Base-by-base conservation (phyloP, 1,284 basidiomycete species). In the Polyporus tsugae region DNA sequence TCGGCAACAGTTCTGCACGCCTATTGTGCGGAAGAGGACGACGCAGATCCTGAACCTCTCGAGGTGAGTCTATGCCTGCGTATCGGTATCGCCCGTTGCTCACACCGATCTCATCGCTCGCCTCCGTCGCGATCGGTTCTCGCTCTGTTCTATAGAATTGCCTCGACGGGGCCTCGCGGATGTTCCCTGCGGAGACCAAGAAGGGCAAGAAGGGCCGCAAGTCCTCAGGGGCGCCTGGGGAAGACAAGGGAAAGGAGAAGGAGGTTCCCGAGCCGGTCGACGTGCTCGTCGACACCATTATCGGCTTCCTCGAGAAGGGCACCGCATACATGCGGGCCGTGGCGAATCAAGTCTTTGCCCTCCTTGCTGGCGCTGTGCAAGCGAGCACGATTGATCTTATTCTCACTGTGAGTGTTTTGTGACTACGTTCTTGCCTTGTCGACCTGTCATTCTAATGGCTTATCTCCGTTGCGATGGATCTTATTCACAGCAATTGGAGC, bases 301-400 rank as follows among this genome's bases (percentile, higher is more conserved):
- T 99, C 66, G 95, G 94, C 9, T 91, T 95, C 76, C 82, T 99
- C 62, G 96, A 99, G 78, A 88, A 92, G 70, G 91, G 93, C 2
- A 95, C 92, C 11, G 89, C 90, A 44, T 97, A 95, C 80, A 86
- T 95, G 79, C 91, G 95, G 29, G 87, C 90, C 0, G 84, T 96
- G 25, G 93, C 93, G 9, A 96, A 92, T 69, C 90, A 95, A 72
- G 91, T 91, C 5, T 98, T 99, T 77, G 87, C 89, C 25, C 84
- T 93, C 64, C 84, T 98, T 35, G 89, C 92, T 35, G 84, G 87
- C 11, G 86, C 88, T 19, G 89, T 95, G 65, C 88, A 90, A 65
- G 87, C 87, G 66, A 90, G 90, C 60, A 95, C 95, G 10, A 82
- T 99, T 61, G 91, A 96, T 76, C 85, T 97, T 59, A 90, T 99